Evolutionary conservation across 768 basidiomycete species (phyloP).

Genomic region (Kwoniella pini): DNA sequence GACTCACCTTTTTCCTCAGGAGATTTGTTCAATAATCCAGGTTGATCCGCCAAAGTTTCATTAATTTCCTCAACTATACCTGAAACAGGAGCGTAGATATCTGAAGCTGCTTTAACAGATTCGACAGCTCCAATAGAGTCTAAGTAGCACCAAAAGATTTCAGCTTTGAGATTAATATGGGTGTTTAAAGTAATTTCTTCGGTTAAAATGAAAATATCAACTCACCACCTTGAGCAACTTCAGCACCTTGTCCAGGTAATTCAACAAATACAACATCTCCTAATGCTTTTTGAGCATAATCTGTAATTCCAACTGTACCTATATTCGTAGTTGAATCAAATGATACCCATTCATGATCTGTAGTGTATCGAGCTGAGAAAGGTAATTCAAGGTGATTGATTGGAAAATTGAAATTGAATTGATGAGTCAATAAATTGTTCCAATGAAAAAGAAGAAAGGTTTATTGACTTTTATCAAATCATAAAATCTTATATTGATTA

Average conservation of each 20-base stretch:
- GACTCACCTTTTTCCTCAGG: slow-evolving; percentile 75
- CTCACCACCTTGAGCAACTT: slow-evolving; percentile 53
- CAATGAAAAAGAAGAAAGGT: too few relatives aligned
- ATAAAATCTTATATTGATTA: too few relatives aligned
- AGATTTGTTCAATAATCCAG: slow-evolving; percentile 83
- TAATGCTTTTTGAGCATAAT: slow-evolving; percentile 85
- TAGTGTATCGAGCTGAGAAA: slow-evolving; percentile 64
- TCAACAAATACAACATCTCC: slow-evolving; percentile 99
- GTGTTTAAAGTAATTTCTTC: background rate
- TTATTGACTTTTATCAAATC: too few relatives aligned
- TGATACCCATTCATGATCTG: slow-evolving; percentile 81
- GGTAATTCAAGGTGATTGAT: background rate
- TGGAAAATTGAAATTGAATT: background rate
- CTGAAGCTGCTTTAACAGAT: slow-evolving; percentile 94
- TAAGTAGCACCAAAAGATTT: slow-evolving; percentile 46
- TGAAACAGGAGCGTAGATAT: slow-evolving; percentile 93
- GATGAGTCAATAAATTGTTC: background rate
- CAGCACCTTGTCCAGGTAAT: slow-evolving; percentile 61
- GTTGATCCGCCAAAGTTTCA: slow-evolving; percentile 64
- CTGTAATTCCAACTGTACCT: slow-evolving; percentile 81
- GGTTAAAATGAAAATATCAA: slow-evolving; percentile 8
- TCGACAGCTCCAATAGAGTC: slow-evolving; percentile 89
- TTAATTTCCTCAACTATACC: slow-evolving; percentile 82
- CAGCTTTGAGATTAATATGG: background rate
- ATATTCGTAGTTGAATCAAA: slow-evolving; percentile 75